A percentile compares a stretch with the other conserved stretches of the same genome.
These are phyloP conservation scores for Citrus mangshanensis DNA, from an alignment of 345 rosid species.

Conservation along the genomic window DNA sequence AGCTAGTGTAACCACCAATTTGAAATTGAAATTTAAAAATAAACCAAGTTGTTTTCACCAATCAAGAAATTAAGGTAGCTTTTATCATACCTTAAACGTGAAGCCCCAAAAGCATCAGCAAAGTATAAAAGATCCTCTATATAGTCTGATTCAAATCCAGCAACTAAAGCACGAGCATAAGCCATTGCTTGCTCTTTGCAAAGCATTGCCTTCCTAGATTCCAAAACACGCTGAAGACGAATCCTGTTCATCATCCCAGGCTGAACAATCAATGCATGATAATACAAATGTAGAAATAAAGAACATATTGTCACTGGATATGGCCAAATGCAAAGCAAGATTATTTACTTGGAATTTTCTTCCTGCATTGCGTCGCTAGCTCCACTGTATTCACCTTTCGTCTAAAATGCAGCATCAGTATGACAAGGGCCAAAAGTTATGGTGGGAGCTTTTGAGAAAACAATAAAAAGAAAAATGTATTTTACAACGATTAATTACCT, in stretches of 20 bases:
- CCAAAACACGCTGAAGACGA: slow-evolving; percentile 82
- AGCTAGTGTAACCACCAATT: neutral
- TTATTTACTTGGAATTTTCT: slow-evolving; percentile 82
- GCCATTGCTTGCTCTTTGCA: slow-evolving; percentile 99
- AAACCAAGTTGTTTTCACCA: neutral
- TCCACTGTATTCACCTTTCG: slow-evolving; percentile 43
- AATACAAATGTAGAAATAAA: slow-evolving; percentile 9
- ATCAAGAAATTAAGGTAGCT: neutral
- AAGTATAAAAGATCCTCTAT: slow-evolving; percentile 76
- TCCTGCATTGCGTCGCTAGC: slow-evolving; percentile 34
- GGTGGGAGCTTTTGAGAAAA: slow-evolving; percentile 8
- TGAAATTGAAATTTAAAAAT: neutral
- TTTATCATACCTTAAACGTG: slow-evolving; percentile 66
- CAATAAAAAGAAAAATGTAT: neutral
- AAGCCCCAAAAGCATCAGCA: slow-evolving; percentile 91
- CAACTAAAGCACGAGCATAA: slow-evolving; percentile 88
- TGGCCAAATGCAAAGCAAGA: slow-evolving; percentile 2
- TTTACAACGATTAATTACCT: slow-evolving; percentile 37
- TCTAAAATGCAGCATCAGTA: slow-evolving; percentile 33
- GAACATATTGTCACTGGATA: neutral
- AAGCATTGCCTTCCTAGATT: slow-evolving; percentile 72
- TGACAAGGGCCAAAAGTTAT: slow-evolving; percentile 13
- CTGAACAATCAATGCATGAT: slow-evolving; percentile 19
- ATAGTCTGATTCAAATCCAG: slow-evolving; percentile 72
- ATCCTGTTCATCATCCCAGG: slow-evolving; percentile 49